Percentiles rank a stretch among this genome's conserved stretches.
These are phyloP conservation scores for Ascochyta koolunga DNA, from an alignment of 2,329 filamentous ascomycete species.

Conservation along the genomic window DNA sequence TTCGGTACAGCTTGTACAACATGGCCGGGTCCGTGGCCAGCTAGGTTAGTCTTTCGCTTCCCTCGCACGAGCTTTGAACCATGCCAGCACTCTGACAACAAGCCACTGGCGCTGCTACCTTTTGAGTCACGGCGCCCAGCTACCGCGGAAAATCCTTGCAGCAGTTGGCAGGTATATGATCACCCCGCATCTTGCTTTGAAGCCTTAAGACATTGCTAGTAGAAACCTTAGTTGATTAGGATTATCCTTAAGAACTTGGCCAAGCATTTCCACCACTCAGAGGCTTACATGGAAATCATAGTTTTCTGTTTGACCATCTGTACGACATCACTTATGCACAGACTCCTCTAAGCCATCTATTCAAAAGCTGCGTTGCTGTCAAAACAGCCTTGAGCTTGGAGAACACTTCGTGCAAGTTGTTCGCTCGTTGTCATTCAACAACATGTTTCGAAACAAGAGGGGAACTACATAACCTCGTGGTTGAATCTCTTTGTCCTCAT, in stretches of 20 bases:
- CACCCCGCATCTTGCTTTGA: conserved; percentile 5
- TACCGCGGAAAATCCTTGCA: conserved; percentile 2
- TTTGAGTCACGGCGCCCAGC: conserved; percentile 1
- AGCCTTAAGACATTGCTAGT: conserved; percentile 2
- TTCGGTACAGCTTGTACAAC: neutral
- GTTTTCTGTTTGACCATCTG: neutral
- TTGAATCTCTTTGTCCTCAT: neutral
- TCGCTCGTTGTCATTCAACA: neutral
- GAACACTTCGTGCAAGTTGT: neutral
- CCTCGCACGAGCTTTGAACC: neutral
- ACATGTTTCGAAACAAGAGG: neutral
- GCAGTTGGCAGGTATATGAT: neutral
- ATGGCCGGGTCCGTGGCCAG: neutral
- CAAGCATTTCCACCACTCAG: conserved; percentile 12
- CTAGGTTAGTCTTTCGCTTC: neutral
- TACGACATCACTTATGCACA: neutral
- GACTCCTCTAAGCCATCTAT: neutral
- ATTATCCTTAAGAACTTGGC: neutral
- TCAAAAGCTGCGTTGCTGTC: neutral
- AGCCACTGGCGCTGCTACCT: conserved; percentile 3
- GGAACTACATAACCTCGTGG: neutral
- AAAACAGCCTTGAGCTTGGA: neutral
- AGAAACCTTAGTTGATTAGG: conserved; percentile 7
- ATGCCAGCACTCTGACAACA: neutral
- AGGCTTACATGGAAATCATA: neutral